Evolutionary conservation across 2,329 filamentous ascomycete species (phyloP), one percentile per base, ranked within the genome.

Genomic region (Bisporella sp.): DNA sequence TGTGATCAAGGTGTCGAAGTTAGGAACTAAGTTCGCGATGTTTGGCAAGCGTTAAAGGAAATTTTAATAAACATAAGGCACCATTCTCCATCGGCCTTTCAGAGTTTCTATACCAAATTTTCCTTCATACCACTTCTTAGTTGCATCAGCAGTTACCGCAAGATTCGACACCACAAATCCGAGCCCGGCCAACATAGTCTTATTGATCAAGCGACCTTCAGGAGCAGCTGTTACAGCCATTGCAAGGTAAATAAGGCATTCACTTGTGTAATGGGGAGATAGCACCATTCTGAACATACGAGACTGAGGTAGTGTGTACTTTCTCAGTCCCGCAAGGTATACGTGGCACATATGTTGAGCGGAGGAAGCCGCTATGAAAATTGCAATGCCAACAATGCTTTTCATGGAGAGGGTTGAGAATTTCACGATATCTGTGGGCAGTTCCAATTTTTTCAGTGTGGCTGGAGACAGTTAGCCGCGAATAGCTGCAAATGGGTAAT

Each of bases 241-340:
- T n/a, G 85, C 78, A 21, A 90, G 64, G 66, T 99, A 97, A 52
- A 96, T 81, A 40, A 86, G 65, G 64, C 88, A 91, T 70, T 97
- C 93, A 62, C 85, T 89, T 4, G 87, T 87, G 68, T 97, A 99
- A 69, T 99, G 93, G 13, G 93, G 90, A 60, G 87, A 95, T 39
- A 96, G 70, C 28, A 95, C 68, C 51, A 75, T 73, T 42, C 73
- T 73, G 67, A 97, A 99, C 51, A 86, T 70, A 3, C 84, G 83
- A 53, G 85, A 77, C 2, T 77, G 72, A 0, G 92, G 92, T 29
- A 97, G 74, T 8, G 86, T 87, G 68, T 99, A 97, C 64, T 90
- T 92, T 64, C 81, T 79, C 53, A 93, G 70, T 39, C 78, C 77
- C 41, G 83, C 81, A 21, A 93, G 76, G 60, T 91, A 75, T 49